Conservation (phyloP, 306 rosid genomes). For the Cyclanthera cordifolia region DNA sequence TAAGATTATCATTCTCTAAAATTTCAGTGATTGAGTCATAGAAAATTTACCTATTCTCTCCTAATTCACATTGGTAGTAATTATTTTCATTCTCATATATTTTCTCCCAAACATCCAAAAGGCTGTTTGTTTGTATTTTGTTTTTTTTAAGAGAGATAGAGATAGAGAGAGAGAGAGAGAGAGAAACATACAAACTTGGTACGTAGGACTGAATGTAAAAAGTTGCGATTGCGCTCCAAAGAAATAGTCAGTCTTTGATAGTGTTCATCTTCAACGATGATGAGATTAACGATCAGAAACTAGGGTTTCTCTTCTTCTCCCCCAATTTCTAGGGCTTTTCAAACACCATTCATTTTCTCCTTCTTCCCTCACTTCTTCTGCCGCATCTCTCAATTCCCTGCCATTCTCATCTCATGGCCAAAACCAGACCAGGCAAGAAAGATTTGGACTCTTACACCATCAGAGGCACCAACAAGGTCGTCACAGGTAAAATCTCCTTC, state of each 20-base stretch:
- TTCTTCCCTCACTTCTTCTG: background rate
- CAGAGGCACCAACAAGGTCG: constrained; percentile 78
- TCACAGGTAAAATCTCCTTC: constrained; percentile 41
- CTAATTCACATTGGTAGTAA: too few species aligned
- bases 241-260: constrained; percentile 1
- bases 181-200: background rate
- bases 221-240: background rate
- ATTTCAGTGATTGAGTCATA: too few species aligned
- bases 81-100: too few species aligned
- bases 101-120: too few species aligned
- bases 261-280: constrained; percentile 7
- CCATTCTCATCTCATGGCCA: constrained; percentile 52
- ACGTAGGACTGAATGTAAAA: constrained; percentile 12
- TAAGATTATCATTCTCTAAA: too few species aligned
- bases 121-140: too few species aligned
- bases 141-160: too few species aligned
- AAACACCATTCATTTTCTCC: background rate
- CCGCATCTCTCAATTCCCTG: background rate
- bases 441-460: constrained; percentile 72
- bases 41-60: too few species aligned
- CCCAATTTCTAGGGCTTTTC: constrained; percentile 9
- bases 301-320: constrained; percentile 23
- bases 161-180: too few species aligned
- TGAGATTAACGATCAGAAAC: background rate
- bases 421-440: constrained; percentile 60